Evolutionary conservation across 306 rosid species (phyloP), one percentile per base, ranked within the genome.

Genomic region (Hippophae rhamnoides): DNA sequence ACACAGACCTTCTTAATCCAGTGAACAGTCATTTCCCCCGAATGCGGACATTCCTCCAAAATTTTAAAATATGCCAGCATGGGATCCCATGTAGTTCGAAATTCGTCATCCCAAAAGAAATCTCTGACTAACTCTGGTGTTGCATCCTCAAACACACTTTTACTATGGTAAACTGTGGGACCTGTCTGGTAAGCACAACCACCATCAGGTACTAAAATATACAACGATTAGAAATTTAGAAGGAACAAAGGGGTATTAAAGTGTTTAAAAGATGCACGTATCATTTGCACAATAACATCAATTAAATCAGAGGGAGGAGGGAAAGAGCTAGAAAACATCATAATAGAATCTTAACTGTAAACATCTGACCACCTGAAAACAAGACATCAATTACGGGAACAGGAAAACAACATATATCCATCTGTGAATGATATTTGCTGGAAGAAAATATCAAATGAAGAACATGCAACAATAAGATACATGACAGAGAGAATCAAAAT

Each of bases 81-180:
- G 14, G 87, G 74, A 81, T 93, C 99, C 99, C 99, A 93, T 75
- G 82, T 84, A 69, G 85, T 84, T 60, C 99, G 94, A 66, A 86
- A 88, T 66, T 93, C 97, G 76, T 93, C 99, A 69, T 93, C 99
- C 99, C 99, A 93, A 68, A 93, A 93, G 78, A 93, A 93, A 78
- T 93, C 99, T 76, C 97, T 84, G 14, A 93, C 99, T 80, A 93
- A 57, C 81, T 93, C 99, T 2, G 94, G 90, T 40, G 84, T 80
- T 50, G 94, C 97, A 64, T 93, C 99, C 79, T 93, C 97, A 72
- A 88, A 93, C 51, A 88, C 80, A 55, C 95, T 93, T 83, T 78
- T 86, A 67, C 90, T 93, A 11, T 94, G 83, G 76, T 93, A 93
- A 68, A 86, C 68, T 62, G 90, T 86, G 45, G 95, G 85, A 48